Evolutionary conservation across 2,329 filamentous ascomycete species (phyloP), one percentile per base, ranked within the genome.

Genomic region (Lasiodiplodia sp.): DNA sequence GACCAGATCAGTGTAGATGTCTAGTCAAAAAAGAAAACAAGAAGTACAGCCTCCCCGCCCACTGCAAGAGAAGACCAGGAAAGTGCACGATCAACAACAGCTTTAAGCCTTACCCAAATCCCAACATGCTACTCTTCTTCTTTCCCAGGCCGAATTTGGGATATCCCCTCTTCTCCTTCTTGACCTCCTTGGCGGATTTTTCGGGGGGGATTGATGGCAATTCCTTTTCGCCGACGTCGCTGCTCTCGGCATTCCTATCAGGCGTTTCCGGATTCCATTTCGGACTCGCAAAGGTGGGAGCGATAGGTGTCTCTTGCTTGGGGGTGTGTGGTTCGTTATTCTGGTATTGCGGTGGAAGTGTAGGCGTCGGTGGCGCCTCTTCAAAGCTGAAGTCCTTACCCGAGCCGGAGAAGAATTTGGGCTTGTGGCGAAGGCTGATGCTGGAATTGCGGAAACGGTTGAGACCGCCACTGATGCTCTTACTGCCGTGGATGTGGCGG

Each of bases 341-440:
- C 40, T 67, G 25, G 12, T 52, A 65, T 37, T 55, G 65, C 11
- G 65, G 51, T 66, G 40, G 71, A 47, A 60, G 68, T 58, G 73
- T 63, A 34, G 72, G 47, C 75, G 74, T 69, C 71, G 72, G 72
- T 75, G 65, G 72, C 71, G 52, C 70, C 69, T 71, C 49, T 72
- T 72, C 66, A 72, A 71, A 18, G 66, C 53, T 14, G 74, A 72
- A 70, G 37, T 63, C 78, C 74, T 40, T 74, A 69, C 21, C 73
- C 73, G 3, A 38, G 14, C 85, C 83, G 47, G 90, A 81, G 75
- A 92, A 91, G 38, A 86, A 87, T 74, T 92, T 90, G 72, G 92
- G 91, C 79, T 91, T 93, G 71, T 90, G 88, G 60, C 92, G 88
- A 83, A 97, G 87, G 71, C 92, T 94, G 82, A 92, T 95, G 78